Evolutionary conservation across 305 asterid species (phyloP).

Genomic region (Petunia hybrid): DNA sequence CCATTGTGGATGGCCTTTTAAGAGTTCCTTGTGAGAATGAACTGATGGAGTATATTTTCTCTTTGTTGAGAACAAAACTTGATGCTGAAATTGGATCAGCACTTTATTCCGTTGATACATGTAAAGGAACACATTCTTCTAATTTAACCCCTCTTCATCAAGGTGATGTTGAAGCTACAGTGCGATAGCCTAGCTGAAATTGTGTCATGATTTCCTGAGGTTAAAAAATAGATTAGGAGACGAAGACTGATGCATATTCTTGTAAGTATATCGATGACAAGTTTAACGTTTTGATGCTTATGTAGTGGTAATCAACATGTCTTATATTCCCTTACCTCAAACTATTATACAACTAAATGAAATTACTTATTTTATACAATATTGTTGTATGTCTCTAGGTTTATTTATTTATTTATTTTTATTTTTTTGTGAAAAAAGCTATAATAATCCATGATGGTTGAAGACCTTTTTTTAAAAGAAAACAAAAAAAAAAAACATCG

Average conservation of each 20-base stretch:
- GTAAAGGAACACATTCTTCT: slow-evolving; percentile 35
- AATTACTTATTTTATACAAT: too few relatives aligned
- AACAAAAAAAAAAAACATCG: too few relatives aligned
- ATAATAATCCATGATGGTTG: too few relatives aligned
- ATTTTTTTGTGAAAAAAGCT: too few relatives aligned
- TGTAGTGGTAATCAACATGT: background rate
- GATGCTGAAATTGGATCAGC: slow-evolving; percentile 37
- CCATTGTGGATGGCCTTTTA: slow-evolving; percentile 48
- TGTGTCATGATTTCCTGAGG: background rate
- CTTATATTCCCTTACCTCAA: too few relatives aligned
- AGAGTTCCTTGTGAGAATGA: slow-evolving; percentile 57
- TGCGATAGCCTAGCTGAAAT: slow-evolving; percentile 3
- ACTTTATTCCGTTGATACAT: slow-evolving; percentile 33
- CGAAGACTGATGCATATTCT: background rate
- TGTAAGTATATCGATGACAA: background rate
- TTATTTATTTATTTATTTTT: too few relatives aligned
- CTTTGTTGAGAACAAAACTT: slow-evolving; percentile 35
- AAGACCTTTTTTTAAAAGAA: too few relatives aligned
- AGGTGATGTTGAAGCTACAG: background rate
- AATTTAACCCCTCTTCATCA: slow-evolving; percentile 8
- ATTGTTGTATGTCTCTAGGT: too few relatives aligned
- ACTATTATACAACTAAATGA: too few relatives aligned
- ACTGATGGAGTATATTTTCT: slow-evolving; percentile 47
- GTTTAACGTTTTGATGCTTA: background rate
- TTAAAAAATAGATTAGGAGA: background rate